A percentile compares a stretch with the other conserved stretches of the same genome.
These are phyloP conservation scores for Flueggea neowawraea DNA, from an alignment of 441 rosid genomes.

Conservation along the genomic window DNA sequence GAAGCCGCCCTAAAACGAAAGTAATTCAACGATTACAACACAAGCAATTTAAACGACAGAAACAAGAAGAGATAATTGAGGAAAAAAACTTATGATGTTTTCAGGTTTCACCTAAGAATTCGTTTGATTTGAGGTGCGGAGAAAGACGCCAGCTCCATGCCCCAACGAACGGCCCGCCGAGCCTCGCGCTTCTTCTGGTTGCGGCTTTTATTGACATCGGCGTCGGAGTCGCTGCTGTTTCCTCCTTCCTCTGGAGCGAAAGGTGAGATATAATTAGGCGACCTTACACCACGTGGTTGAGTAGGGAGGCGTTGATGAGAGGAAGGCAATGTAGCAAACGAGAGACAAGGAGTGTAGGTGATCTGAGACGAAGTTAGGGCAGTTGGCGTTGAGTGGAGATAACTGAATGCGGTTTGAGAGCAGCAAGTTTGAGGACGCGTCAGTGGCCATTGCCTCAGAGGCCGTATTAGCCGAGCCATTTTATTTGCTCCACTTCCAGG, in stretches of 20 bases:
- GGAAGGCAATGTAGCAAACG: conserved; percentile 23
- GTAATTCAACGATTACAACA: neutral
- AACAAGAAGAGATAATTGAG: no score
- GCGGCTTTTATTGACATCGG: conserved; percentile 53
- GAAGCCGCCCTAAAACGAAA: conserved; percentile 45
- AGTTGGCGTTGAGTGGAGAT: conserved; percentile 17
- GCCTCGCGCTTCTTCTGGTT: conserved; percentile 91
- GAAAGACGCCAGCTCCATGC: conserved; percentile 73
- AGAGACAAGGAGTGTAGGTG: conserved; percentile 9
- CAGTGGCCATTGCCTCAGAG: conserved; percentile 49
- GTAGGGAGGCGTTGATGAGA: conserved; percentile 24
- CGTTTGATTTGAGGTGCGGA: conserved; percentile 61
- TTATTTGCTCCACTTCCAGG: no score
- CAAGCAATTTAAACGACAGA: neutral
- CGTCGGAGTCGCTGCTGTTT: conserved; percentile 37
- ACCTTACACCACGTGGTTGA: conserved; percentile 30
- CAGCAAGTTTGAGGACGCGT: conserved; percentile 12
- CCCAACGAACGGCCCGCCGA: conserved; percentile 77
- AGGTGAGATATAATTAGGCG: conserved; percentile 24
- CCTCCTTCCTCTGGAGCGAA: conserved; percentile 27
- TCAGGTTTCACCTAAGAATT: conserved; percentile 39
- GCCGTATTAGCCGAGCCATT: conserved; percentile 58
- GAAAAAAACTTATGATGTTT: neutral
- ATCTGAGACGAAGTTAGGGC: conserved; percentile 17
- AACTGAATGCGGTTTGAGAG: conserved; percentile 12